Conservation (phyloP, 1,284 basidiomycete species). For the Heterobasidion parviporum region DNA sequence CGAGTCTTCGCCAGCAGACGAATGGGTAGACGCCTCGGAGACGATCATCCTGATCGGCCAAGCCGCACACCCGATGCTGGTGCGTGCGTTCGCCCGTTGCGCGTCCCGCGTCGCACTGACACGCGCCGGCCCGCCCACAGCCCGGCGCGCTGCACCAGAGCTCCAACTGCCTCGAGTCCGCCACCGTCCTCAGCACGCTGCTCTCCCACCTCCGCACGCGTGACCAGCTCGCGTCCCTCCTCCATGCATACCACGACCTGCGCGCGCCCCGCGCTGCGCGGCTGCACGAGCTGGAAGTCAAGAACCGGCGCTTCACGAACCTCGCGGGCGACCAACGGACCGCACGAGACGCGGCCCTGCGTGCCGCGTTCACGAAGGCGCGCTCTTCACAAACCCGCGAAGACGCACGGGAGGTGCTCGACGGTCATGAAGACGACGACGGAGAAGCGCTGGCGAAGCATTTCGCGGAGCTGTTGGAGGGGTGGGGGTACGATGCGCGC, state of each 20-base stretch:
- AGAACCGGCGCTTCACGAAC: background rate
- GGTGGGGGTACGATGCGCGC: conserved; percentile 10
- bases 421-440: background rate
- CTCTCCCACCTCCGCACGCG: conserved; percentile 37
- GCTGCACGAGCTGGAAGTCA: background rate
- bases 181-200: conserved; percentile 50
- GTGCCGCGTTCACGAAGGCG: no score
- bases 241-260: conserved; percentile 39
- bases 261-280: conserved; percentile 4
- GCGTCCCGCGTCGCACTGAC: conserved; percentile 43
- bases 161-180: conserved; percentile 43
- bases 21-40: conserved; percentile 1
- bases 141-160: background rate
- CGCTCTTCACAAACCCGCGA: no score
- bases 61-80: conserved; percentile 55
- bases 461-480: conserved; percentile 10
- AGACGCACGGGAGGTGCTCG: background rate
- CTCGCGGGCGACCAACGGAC: background rate
- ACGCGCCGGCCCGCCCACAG: background rate
- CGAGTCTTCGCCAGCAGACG: conserved; percentile 11
- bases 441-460: conserved; percentile 11
- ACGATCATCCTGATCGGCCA: conserved; percentile 32
- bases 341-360: background rate
- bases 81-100: conserved; percentile 19
- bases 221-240: conserved; percentile 34